Conservation (phyloP, 768 basidiomycete genomes). For the Gymnopilus junonius region DNA sequence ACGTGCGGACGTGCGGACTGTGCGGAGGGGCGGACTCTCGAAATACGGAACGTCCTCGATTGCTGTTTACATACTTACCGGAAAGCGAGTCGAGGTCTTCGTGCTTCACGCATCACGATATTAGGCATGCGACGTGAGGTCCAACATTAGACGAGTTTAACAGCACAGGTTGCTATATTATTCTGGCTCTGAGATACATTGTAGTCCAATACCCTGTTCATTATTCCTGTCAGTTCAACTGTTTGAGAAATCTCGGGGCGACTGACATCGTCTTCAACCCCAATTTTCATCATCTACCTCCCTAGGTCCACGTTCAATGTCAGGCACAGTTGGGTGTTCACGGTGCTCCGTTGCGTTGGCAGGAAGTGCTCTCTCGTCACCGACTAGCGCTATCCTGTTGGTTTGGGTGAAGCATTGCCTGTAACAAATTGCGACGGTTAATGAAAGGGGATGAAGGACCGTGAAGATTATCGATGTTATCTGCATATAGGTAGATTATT, state of each 20-base stretch:
- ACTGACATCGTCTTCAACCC: constrained; percentile 7
- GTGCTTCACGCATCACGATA: too few relatives aligned
- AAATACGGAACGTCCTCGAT: too few relatives aligned
- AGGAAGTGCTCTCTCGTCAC: constrained; percentile 27
- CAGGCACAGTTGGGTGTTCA: neutral
- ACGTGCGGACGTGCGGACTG: too few relatives aligned
- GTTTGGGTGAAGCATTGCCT: constrained; percentile 27
- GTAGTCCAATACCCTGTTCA: neutral
- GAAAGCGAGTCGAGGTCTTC: too few relatives aligned
- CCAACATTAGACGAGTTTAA: neutral
- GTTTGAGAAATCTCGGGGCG: neutral
- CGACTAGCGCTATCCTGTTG: constrained; percentile 19
- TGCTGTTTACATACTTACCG: too few relatives aligned
- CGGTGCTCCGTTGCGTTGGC: constrained; percentile 7
- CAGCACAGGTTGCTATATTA: neutral
- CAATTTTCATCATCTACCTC: constrained; percentile 43
- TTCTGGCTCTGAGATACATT: neutral
- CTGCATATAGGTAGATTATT: constrained; percentile 34
- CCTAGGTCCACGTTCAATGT: constrained; percentile 33
- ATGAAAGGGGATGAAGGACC: constrained; percentile 63
- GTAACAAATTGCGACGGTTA: constrained; percentile 53
- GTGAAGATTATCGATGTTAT: constrained; percentile 68
- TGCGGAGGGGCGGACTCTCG: too few relatives aligned
- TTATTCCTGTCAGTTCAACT: neutral
- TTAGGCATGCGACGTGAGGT: too few relatives aligned